Evolutionary conservation across 306 rosid species (phyloP).

Genomic region (Rosa chinensis): DNA sequence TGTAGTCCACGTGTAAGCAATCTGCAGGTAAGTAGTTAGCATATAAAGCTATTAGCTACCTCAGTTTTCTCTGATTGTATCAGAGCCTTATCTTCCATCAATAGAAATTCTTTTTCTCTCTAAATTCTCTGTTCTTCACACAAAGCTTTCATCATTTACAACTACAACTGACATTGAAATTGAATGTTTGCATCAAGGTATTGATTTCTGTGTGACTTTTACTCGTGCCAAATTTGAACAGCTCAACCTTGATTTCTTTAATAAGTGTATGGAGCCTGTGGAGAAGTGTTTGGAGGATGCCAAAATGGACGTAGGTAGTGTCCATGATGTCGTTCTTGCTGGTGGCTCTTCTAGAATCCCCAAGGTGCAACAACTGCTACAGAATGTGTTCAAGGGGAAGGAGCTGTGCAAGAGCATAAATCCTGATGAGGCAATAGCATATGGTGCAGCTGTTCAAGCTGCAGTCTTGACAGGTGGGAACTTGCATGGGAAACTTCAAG

Average conservation of each 20-base stretch:
- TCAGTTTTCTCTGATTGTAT: no score
- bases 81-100: no score
- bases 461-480: neutral
- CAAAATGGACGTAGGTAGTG: neutral
- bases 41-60: no score
- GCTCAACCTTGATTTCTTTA: neutral
- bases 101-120: no score
- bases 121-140: no score
- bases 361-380: neutral
- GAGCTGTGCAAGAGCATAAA: neutral
- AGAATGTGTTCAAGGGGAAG: neutral
- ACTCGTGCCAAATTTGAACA: neutral
- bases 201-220: neutral
- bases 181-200: neutral
- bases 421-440: neutral
- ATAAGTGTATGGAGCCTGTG: neutral
- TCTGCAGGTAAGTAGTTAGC: no score
- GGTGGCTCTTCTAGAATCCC: slow-evolving; percentile 1
- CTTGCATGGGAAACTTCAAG: neutral
- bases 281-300: neutral
- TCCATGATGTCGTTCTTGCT: neutral
- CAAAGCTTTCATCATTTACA: no score
- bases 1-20: no score
- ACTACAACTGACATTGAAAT: neutral
- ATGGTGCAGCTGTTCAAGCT: neutral